Percentiles rank a stretch among this genome's conserved stretches.
These are phyloP conservation scores for Gamsiella multidivaricata DNA, from an alignment of 192 early-diverging fungal species.

Conservation along the genomic window DNA sequence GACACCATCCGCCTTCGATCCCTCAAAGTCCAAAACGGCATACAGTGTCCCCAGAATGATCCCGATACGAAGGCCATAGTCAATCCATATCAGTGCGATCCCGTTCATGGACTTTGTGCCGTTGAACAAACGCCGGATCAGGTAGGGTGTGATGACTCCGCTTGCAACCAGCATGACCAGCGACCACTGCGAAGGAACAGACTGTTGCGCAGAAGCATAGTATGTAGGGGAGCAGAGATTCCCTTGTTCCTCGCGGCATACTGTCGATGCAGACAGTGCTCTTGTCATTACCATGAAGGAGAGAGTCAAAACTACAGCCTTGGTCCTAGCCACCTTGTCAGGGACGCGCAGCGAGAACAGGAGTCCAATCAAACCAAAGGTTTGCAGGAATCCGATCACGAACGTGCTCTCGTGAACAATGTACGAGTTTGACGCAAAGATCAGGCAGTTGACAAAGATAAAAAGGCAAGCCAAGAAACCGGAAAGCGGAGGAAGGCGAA, in stretches of 20 bases:
- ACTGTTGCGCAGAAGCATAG: constrained; percentile 69
- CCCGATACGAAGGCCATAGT: constrained; percentile 64
- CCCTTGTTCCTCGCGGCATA: constrained; percentile 92
- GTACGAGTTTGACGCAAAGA: constrained; percentile 90
- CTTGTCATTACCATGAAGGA: constrained; percentile 69
- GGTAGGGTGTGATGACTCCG: constrained; percentile 52
- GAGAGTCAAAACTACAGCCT: constrained; percentile 56
- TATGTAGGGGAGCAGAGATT: constrained; percentile 84
- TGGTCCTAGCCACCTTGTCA: constrained; percentile 42
- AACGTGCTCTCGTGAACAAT: constrained; percentile 89
- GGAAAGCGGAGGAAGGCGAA: constrained; percentile 29
- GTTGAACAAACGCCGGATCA: constrained; percentile 57
- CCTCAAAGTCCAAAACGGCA: constrained; percentile 66
- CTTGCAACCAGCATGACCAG: constrained; percentile 59
- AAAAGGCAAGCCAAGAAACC: constrained; percentile 58
- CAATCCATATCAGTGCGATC: constrained; percentile 65
- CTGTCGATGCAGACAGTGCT: constrained; percentile 66
- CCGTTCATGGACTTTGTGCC: constrained; percentile 65
- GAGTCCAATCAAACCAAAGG: constrained; percentile 65
- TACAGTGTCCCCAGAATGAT: constrained; percentile 66
- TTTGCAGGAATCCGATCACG: constrained; percentile 69
- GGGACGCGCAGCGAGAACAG: constrained; percentile 43
- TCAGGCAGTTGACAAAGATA: constrained; percentile 66
- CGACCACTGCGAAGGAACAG: constrained; percentile 63
- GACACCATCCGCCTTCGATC: constrained; percentile 22